Evolutionary conservation across 1,139 yeast species (phyloP), one percentile per base, ranked within the genome.

Genomic region (Scheffersomyces illinoinensis): DNA sequence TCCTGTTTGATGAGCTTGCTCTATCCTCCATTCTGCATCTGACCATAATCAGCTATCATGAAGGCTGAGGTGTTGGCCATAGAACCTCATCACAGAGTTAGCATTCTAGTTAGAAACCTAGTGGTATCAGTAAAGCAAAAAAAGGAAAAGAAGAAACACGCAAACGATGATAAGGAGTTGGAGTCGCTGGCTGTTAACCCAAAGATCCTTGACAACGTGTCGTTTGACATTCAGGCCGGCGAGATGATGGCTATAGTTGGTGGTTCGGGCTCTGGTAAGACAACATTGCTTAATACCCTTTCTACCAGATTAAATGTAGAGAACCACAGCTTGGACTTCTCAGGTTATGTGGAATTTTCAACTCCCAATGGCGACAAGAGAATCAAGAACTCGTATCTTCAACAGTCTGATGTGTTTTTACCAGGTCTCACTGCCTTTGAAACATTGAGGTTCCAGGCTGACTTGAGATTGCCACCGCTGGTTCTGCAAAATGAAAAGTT

Each of bases 311-410:
- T 70, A 26, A 69, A 68, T 21, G 49, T 62, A 26, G 58, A 59
- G 47, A 64, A 65, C 49, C 59, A 59, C 14, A 58, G 57, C 20
- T 58, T 71, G 56, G 46, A 33, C 3, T 68, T 78, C 63, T 77
- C 81, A 47, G 84, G 86, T 1, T 79, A 83, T 65, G 86, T 67
- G 85, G 87, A 12, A 85, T 66, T 62, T 55, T 57, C 61, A 39
- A 47, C 64, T 12, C 53, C 57, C 21, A 53, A 54, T 6, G 58
- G 55, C n/a, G 48, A 56, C 39, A 50, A 55, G 10, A 56, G 62
- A 10, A 63, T 71, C 54, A 62, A 66, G 51, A 68, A 67, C 53
- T 67, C 72, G 2, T 70, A 67, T 56, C 62, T 71, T 60, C 62
- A 65, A n/a, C 72, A 71, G 53, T 58, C 62, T 14, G 72, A 70